Evolutionary conservation across 371 early-diverging fungal genomes (phyloP).

Genomic region (Syncephalastrum sp.): DNA sequence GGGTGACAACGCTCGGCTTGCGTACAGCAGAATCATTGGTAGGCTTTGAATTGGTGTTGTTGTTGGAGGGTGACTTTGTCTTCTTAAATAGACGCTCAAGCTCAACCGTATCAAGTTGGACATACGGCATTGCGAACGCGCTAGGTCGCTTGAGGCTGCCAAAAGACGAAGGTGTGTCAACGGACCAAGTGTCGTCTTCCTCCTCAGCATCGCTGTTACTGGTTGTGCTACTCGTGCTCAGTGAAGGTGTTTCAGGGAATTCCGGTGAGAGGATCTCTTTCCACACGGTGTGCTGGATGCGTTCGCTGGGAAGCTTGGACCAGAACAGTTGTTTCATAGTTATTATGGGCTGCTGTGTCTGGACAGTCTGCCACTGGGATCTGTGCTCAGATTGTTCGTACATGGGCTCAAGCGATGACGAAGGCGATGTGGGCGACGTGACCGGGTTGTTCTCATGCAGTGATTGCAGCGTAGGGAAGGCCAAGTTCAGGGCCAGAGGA

Average conservation of each 20-base stretch:
- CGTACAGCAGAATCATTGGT: slow-evolving; percentile 11
- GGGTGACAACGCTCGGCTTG: slow-evolving; percentile 44
- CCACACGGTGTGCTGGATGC: slow-evolving; percentile 59
- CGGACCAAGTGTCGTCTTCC: slow-evolving; percentile 15
- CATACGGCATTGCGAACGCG: not conserved
- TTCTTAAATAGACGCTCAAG: slow-evolving; percentile 44
- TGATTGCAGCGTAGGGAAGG: slow-evolving; percentile 39
- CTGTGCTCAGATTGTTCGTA: slow-evolving; percentile 2
- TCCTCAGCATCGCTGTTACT: slow-evolving; percentile 24
- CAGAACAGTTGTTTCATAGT: slow-evolving; percentile 59
- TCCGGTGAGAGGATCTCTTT: slow-evolving; percentile 44
- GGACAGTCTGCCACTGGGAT: not conserved
- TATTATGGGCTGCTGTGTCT: slow-evolving; percentile 10
- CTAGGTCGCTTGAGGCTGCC: too few species aligned
- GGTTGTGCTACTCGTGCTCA: slow-evolving; percentile 3
- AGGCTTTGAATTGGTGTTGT: not conserved
- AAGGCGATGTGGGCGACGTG: slow-evolving; percentile 18
- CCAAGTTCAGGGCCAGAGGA: slow-evolving; percentile 43
- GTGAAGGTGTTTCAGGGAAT: slow-evolving; percentile 19
- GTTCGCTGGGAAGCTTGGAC: slow-evolving; percentile 57
- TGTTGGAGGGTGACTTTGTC: slow-evolving; percentile 1
- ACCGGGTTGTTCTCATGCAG: slow-evolving; percentile 32
- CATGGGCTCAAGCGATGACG: slow-evolving; percentile 2
- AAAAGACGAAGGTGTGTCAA: not conserved
- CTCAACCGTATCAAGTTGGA: slow-evolving; percentile 37